Percentiles rank a stretch among this genome's conserved stretches.
phyloP scores from a whole-genome alignment of 164 flowering plant species.

The Vitis cinerea region DNA sequence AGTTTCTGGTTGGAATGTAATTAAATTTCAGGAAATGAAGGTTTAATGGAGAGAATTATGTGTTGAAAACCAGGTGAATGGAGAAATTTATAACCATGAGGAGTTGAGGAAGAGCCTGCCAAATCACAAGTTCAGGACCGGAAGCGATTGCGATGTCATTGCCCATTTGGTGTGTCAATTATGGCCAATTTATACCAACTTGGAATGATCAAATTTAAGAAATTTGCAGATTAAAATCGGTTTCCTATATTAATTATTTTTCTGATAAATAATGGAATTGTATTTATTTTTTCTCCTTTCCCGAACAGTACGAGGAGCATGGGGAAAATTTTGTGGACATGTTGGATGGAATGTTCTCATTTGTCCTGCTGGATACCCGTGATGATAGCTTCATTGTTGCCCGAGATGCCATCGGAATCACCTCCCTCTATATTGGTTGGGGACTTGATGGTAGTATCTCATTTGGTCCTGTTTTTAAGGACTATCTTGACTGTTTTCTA shows the following conservation, averaged over 20 bases:
- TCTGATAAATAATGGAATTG: conserved; percentile 10
- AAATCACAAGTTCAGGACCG: conserved; percentile 78
- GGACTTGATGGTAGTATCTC: conserved; percentile 79
- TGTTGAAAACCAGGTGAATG: conserved; percentile 68
- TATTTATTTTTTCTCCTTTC: too few species aligned
- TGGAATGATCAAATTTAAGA: too few species aligned
- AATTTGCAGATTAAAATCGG: too few species aligned
- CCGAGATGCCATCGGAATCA: conserved; percentile 90
- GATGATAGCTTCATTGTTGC: conserved; percentile 91
- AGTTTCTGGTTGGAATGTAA: not conserved
- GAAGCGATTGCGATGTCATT: conserved; percentile 95
- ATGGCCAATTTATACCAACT: not conserved
- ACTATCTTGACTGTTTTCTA: too few species aligned
- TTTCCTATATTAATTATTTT: not conserved
- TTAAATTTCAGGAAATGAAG: not conserved
- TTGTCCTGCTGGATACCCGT: conserved; percentile 83
- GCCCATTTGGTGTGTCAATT: conserved; percentile 70
- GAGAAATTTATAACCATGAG: conserved; percentile 98
- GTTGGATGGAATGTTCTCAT: conserved; percentile 97
- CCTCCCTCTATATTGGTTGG: conserved; percentile 96
- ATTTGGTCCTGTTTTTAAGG: not conserved
- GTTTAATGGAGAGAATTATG: not conserved
- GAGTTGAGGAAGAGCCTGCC: conserved; percentile 58
- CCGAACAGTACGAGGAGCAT: conserved; percentile 70
- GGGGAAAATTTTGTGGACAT: conserved; percentile 87